Evolutionary conservation across 2,329 filamentous ascomycete genomes (phyloP).

Genomic region (Alternaria angustiovoidea): DNA sequence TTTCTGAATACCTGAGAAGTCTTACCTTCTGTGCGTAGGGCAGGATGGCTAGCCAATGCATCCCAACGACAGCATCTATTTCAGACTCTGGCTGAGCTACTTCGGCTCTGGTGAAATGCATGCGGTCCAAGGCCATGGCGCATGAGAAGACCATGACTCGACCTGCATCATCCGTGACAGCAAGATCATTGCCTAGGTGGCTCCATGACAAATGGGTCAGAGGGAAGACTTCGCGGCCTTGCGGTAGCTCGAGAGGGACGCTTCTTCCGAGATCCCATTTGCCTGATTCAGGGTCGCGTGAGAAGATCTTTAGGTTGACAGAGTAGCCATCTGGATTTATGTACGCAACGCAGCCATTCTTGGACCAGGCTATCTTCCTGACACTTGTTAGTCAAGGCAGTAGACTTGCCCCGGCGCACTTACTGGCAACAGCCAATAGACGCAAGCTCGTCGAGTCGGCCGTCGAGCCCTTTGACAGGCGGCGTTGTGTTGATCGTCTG

Average conservation of each 20-base stretch:
- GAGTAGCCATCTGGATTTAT: conserved; percentile 75
- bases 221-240: conserved; percentile 68
- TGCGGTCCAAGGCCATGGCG: conserved; percentile 75
- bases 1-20: not conserved
- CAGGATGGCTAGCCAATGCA: conserved; percentile 76
- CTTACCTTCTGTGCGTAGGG: conserved; percentile 52
- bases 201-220: conserved; percentile 87
- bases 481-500: conserved; percentile 63
- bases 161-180: conserved; percentile 81
- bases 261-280: conserved; percentile 79
- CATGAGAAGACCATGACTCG: conserved; percentile 78
- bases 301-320: conserved; percentile 76
- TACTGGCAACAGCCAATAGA: conserved; percentile 83
- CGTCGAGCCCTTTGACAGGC: conserved; percentile 71
- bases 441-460: conserved; percentile 79
- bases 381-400: conserved; percentile 7
- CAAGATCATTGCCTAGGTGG: conserved; percentile 78
- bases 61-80: conserved; percentile 78
- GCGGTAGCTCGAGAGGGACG: conserved; percentile 69
- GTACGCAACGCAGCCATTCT: conserved; percentile 82
- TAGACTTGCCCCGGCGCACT: conserved; percentile 46
- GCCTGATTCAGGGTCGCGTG: conserved; percentile 72
- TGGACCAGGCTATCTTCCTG: conserved; percentile 88
- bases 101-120: conserved; percentile 68
- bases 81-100: conserved; percentile 76